Conservation (phyloP, 345 rosid species). For the Hypericum androsaemum region DNA sequence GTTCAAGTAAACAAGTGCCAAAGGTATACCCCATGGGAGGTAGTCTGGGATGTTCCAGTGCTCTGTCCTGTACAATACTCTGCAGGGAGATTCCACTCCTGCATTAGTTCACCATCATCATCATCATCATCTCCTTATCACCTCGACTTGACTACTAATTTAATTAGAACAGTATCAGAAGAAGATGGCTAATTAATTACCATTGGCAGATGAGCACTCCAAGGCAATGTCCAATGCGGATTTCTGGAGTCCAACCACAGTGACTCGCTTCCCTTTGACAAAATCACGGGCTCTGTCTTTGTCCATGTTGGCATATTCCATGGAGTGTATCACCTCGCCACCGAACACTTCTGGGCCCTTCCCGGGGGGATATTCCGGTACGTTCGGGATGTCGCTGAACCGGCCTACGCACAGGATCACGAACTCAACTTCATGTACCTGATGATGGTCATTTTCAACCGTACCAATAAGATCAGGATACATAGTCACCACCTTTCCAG, state of each 20-base stretch:
- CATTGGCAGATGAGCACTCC: constrained; percentile 30
- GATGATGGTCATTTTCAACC: neutral
- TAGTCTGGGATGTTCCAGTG: constrained; percentile 37
- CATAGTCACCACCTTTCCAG: too few species aligned
- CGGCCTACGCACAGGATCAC: constrained; percentile 31
- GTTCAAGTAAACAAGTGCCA: constrained; percentile 23
- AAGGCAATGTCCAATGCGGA: constrained; percentile 32
- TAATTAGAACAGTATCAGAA: neutral
- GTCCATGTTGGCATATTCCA: constrained; percentile 28
- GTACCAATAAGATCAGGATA: too few species aligned
- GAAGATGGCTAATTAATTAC: neutral
- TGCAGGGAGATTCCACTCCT: constrained; percentile 31
- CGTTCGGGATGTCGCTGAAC: constrained; percentile 30
- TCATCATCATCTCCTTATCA: too few species aligned
- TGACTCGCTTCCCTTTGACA: constrained; percentile 24
- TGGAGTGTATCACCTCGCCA: constrained; percentile 35
- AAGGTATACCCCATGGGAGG: constrained; percentile 38
- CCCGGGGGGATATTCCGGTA: constrained; percentile 29
- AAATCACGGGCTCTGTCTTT: constrained; percentile 4
- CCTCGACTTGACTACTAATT: neutral
- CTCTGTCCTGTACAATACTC: constrained; percentile 24
- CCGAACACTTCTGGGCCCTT: constrained; percentile 36
- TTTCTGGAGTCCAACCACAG: constrained; percentile 31
- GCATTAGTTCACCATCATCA: neutral
- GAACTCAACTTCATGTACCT: constrained; percentile 25